Evolutionary conservation across 1,139 yeast species (phyloP).

Genomic region (Pichia sp.): DNA sequence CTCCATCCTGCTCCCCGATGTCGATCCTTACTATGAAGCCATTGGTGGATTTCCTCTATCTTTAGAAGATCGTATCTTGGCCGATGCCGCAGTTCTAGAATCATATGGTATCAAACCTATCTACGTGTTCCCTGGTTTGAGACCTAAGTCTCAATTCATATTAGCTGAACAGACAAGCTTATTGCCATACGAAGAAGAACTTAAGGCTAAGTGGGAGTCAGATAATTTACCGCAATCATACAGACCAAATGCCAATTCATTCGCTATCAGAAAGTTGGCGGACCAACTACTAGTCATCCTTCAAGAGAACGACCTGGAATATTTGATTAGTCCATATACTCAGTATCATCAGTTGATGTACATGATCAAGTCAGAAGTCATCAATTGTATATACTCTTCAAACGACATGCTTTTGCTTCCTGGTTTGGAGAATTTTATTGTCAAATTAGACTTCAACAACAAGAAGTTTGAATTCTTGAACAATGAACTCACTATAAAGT

Average conservation of each 20-base stretch:
- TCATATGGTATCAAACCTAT: conserved; percentile 65
- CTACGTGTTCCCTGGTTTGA: conserved; percentile 45
- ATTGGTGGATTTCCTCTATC: conserved; percentile 79
- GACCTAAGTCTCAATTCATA: conserved; percentile 21
- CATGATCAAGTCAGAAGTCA: conserved; percentile 42
- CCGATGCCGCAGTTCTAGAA: conserved; percentile 56
- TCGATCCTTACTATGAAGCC: conserved; percentile 70
- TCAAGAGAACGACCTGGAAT: conserved; percentile 51
- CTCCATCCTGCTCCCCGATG: conserved; percentile 52
- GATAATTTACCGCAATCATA: no score
- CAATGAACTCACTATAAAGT: conserved; percentile 49
- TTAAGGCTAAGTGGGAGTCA: conserved; percentile 40
- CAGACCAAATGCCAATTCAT: conserved; percentile 31
- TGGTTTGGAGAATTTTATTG: conserved; percentile 60
- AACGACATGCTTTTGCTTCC: conserved; percentile 64
- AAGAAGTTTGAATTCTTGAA: conserved; percentile 64
- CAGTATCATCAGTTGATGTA: conserved; percentile 80
- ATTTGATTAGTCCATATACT: conserved; percentile 74
- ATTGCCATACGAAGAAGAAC: conserved; percentile 40
- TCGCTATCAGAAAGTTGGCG: conserved; percentile 42
- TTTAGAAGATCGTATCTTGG: conserved; percentile 47
- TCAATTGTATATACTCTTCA: conserved; percentile 81
- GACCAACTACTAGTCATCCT: conserved; percentile 54
- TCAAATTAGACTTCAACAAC: conserved; percentile 58
- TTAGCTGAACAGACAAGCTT: conserved; percentile 32